Conservation (phyloP, 345 rosid species). For the Laguncularia racemosa region DNA sequence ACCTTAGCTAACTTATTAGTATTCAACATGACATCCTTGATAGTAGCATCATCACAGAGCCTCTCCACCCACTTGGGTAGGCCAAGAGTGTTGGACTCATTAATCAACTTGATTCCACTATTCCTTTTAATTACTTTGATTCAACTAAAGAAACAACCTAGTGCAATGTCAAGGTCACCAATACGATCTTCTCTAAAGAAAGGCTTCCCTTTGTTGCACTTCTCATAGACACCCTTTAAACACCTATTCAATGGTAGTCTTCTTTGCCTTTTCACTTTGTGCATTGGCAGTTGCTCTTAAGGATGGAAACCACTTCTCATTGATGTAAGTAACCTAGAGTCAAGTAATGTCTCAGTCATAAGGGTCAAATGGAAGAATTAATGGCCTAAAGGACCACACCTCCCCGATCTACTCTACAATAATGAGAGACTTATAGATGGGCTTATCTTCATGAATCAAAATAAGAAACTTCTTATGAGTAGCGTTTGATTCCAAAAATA, state of each 20-base stretch:
- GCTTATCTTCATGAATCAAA: constrained; percentile 42
- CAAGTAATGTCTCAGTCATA: constrained; percentile 53
- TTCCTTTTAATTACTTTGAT: constrained; percentile 35
- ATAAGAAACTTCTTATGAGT: constrained; percentile 64
- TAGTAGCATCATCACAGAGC: constrained; percentile 44
- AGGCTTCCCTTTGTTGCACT: too few species aligned
- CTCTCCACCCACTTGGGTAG: constrained; percentile 45
- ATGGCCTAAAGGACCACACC: constrained; percentile 30
- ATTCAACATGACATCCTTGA: constrained; percentile 54
- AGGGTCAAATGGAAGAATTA: constrained; percentile 52
- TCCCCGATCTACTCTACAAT: constrained; percentile 59
- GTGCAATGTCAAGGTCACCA: constrained; percentile 58
- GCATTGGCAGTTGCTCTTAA: constrained; percentile 19
- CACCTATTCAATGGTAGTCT: constrained; percentile 19
- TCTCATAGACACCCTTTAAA: constrained; percentile 31
- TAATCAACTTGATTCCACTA: constrained; percentile 25
- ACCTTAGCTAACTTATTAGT: constrained; percentile 41
- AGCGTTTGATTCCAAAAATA: constrained; percentile 55
- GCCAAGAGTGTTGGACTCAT: constrained; percentile 31
- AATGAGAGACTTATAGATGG: constrained; percentile 50
- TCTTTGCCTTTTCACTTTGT: constrained; percentile 28
- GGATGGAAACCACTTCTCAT: constrained; percentile 38
- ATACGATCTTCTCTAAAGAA: constrained; percentile 62
- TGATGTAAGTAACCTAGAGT: constrained; percentile 19
- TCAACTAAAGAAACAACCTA: constrained; percentile 52